phyloP scores from a whole-genome alignment of 805 yeast genomes.

The Ogataea kodamae region DNA sequence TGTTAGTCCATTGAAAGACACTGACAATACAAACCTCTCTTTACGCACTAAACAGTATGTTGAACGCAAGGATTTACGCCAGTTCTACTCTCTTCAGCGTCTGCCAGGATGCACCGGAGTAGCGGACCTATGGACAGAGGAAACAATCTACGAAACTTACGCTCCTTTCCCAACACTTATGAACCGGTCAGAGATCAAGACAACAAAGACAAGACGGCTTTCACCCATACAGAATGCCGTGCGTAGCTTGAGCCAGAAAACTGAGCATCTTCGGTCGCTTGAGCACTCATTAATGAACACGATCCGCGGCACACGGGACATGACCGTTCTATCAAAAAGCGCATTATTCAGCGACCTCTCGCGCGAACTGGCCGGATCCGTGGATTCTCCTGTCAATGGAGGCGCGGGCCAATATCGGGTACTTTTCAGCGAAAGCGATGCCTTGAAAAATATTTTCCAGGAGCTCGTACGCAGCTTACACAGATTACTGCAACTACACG shows the following conservation, averaged over 20 bases:
- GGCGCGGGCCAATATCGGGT: slow-evolving; percentile 82
- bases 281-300: slow-evolving; percentile 58
- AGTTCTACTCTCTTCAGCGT: slow-evolving; percentile 65
- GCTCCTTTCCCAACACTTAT: slow-evolving; percentile 83
- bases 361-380: slow-evolving; percentile 75
- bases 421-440: slow-evolving; percentile 46
- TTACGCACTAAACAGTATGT: slow-evolving; percentile 70
- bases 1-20: slow-evolving; percentile 63
- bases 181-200: slow-evolving; percentile 73
- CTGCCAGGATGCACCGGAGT: slow-evolving; percentile 71
- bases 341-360: slow-evolving; percentile 61
- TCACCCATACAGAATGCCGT: slow-evolving; percentile 87
- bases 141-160: slow-evolving; percentile 69
- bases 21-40: slow-evolving; percentile 39
- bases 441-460: slow-evolving; percentile 40
- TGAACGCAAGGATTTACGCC: slow-evolving; percentile 67
- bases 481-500: slow-evolving; percentile 68
- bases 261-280: slow-evolving; percentile 65
- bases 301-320: slow-evolving; percentile 32
- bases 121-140: slow-evolving; percentile 84
- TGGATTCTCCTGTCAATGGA: slow-evolving; percentile 90
- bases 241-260: slow-evolving; percentile 60
- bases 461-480: slow-evolving; percentile 64
- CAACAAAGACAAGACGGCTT: slow-evolving; percentile 45
- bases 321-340: slow-evolving; percentile 23